Evolutionary conservation across 179 eudicot genomes (phyloP), one percentile per base, ranked within the genome.

Genomic region (Patellifolia procumbens): DNA sequence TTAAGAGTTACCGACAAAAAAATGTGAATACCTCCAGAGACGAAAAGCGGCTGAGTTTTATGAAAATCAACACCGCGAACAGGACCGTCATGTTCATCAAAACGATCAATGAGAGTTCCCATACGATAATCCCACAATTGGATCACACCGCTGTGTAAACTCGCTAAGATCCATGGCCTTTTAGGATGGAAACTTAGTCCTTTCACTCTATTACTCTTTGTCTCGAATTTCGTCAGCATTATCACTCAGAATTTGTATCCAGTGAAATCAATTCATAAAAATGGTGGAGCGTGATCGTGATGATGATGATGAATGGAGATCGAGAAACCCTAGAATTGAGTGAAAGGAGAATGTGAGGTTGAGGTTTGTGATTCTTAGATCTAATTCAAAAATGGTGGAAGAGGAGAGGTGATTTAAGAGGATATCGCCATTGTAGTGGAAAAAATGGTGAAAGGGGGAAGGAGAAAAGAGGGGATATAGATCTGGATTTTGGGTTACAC

Each of bases 111-210:
- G 37, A 91, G 89, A 24, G 96, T 91, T 24, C 96, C 96, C 91
- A 91, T 89, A 10, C 96, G 86, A 64, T 91, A 91, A 78, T 91
- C 96, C 96, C 96, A 91, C 52, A 91, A 85, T 86, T 91, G 96
- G 78, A 91, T 89, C 59, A 91, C 93, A 43, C 93, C 93, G 51
- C 96, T 91, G 84, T 91, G 96, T 52, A 91, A 88, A 82, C 91
- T 88, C 49, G 96, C 93, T 49, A 91, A 81, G 85, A 91, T 91
- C 96, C 96, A 91, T 64, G 96, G 96, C 61, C 93, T 83, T 78
- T 91, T 89, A 56, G 85, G 87, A 58, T 89, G 97, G 49, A 91
- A 91, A 58, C 93, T 89, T 81, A 91, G 72, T 22, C 97, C 97
- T 76, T 91, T 91, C 79, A 91, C 97, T 88, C 97, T 75, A 74